These are phyloP conservation scores for Botrytis tulipae DNA, from an alignment of 2,329 filamentous ascomycete species.

Conservation along the genomic window DNA sequence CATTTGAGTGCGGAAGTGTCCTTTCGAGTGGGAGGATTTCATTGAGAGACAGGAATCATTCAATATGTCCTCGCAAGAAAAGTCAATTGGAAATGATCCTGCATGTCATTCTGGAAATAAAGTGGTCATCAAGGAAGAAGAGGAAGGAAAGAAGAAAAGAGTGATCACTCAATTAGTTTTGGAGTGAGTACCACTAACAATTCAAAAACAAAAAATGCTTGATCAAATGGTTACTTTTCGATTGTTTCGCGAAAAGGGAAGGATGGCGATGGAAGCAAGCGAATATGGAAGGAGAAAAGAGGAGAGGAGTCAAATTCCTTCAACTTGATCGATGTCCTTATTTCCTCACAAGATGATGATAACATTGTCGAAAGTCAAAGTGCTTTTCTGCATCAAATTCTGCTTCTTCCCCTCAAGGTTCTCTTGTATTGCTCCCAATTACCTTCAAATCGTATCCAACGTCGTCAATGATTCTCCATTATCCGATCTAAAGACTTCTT, in stretches of 20 bases:
- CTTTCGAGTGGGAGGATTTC: too few relatives aligned
- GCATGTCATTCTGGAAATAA: too few relatives aligned
- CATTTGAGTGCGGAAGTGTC: too few relatives aligned
- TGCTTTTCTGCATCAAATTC: not conserved
- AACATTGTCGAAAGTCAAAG: too few relatives aligned
- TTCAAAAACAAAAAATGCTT: not conserved
- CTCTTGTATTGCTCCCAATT: not conserved
- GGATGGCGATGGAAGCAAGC: not conserved
- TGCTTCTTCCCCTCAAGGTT: not conserved
- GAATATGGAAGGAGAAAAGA: not conserved
- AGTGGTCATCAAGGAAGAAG: not conserved
- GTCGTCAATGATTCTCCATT: not conserved
- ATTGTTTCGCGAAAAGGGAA: not conserved
- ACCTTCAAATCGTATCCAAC: not conserved
- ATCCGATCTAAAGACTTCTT: too few relatives aligned
- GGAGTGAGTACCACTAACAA: not conserved
- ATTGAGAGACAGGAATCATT: too few relatives aligned
- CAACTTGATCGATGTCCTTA: not conserved
- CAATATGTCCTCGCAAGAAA: not conserved
- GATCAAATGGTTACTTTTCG: not conserved
- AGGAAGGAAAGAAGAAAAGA: not conserved
- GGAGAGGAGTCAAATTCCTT: not conserved
- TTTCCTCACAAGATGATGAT: not conserved
- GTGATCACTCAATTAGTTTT: too few relatives aligned
- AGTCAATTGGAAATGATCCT: not conserved